Evolutionary conservation across 257 asterid genomes (phyloP), one percentile per base, ranked within the genome.

Genomic region (Penstemon newberryi): DNA sequence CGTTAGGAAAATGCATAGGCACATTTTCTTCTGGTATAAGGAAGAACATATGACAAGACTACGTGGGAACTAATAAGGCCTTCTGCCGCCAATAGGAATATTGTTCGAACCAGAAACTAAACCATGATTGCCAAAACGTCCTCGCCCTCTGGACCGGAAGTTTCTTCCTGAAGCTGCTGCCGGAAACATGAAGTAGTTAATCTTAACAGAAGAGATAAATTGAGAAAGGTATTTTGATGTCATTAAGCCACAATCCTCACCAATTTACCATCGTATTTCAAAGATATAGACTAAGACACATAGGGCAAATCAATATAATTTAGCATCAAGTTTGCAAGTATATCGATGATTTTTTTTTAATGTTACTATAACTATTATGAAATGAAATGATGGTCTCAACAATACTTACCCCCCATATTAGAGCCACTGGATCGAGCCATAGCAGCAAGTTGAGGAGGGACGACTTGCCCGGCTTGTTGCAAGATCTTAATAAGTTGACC

Each of bases 391-490:
- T 10, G 11, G 65, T 5, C 15, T 25, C 71, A 18, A 19, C 8
- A 65, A 39, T 62, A 56, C 74, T 68, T 79, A 92, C 98, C 96
- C 56, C 88, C 87, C 19, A 42, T 40, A 57, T 74, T 83, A 45
- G 74, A 70, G 65, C 81, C 86, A 54, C 70, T 42, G 7, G 84
- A 77, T 25, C 82, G 84, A 13, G 83, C 79, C 82, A 91, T 61
- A 46, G 92, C 85, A 76, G 88, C 75, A 63, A 91, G 85, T 61
- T 84, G 90, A 69, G 96, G 98, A 44, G 96, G 92, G 37, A 91
- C 92, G 33, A 76, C 57, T 78, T 91, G 98, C 47, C 94, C 86
- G 5, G 98, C 98, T 82, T 82, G 94, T 71, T 81, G 95, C 59
- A 89, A 78, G 60, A 91, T 91, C 84, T 86, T 89, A 49, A 87